phyloP scores from a whole-genome alignment of 208 protist species.

The Acanthamoeba quina region DNA sequence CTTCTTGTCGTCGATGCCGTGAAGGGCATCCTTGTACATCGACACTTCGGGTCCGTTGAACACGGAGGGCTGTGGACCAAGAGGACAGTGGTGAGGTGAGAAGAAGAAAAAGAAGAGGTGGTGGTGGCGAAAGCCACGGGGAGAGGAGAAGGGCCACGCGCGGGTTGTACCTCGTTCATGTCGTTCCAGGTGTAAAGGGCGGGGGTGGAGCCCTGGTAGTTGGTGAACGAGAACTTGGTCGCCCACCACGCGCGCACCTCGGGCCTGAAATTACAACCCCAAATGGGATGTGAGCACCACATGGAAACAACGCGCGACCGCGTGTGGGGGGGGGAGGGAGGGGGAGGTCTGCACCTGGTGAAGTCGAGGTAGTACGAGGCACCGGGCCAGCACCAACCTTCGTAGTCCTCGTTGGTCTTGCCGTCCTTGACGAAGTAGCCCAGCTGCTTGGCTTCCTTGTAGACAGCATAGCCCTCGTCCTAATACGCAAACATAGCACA shows the following conservation, averaged over 20 bases:
- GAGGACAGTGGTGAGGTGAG: not conserved
- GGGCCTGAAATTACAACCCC: conserved; percentile 91
- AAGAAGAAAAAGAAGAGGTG: no score
- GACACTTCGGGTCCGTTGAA: conserved; percentile 96
- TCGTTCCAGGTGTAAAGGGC: conserved; percentile 99
- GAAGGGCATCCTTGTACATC: conserved; percentile 95
- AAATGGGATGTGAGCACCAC: not conserved
- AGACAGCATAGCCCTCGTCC: conserved; percentile 82
- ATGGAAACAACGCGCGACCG: not conserved
- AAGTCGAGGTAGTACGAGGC: conserved; percentile 75
- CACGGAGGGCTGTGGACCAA: conserved; percentile 93
- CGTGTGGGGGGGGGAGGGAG: no score
- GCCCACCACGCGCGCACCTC: conserved; percentile 96
- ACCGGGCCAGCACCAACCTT: conserved; percentile 98
- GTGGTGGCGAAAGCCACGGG: no score
- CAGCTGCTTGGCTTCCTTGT: conserved; percentile 71
- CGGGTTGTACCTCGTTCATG: conserved; percentile 95
- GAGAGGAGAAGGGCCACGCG: not conserved
- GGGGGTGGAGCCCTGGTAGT: conserved; percentile 92
- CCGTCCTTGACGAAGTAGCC: conserved; percentile 94
- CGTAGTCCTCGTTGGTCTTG: conserved; percentile 89
- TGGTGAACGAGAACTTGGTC: conserved; percentile 92
- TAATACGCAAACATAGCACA: not conserved
- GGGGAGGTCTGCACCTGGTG: not conserved
- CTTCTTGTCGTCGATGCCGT: conserved; percentile 84